phyloP scores from a whole-genome alignment of 106 monocot species.

The Xerophyta viscosa region DNA sequence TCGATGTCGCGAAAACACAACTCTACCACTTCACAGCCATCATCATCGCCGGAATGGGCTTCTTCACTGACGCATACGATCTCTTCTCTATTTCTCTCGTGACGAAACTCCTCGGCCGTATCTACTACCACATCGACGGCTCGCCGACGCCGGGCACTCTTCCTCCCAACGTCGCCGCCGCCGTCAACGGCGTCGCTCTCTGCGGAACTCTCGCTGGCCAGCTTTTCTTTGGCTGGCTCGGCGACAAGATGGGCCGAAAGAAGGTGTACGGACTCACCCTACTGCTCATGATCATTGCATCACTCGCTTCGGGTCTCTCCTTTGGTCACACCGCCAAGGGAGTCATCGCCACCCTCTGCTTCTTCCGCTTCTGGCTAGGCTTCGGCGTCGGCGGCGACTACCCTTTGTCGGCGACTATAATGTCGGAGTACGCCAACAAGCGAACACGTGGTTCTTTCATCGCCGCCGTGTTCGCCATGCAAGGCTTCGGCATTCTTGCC shows the following conservation, averaged over 20 bases:
- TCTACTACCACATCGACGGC: slow-evolving; percentile 39
- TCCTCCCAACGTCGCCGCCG: slow-evolving; percentile 27
- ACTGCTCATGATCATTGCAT: slow-evolving; percentile 26
- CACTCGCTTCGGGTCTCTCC: slow-evolving; percentile 25
- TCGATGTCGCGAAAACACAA: slow-evolving; percentile 81
- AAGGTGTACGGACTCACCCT: slow-evolving; percentile 35
- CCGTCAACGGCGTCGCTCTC: slow-evolving; percentile 39
- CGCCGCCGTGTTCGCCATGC: slow-evolving; percentile 68
- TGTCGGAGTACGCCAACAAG: slow-evolving; percentile 78
- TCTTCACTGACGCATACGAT: slow-evolving; percentile 98
- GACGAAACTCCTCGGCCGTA: slow-evolving; percentile 85
- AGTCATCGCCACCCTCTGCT: slow-evolving; percentile 46
- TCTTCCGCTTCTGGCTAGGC: slow-evolving; percentile 74
- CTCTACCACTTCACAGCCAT: slow-evolving; percentile 83
- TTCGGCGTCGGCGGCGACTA: slow-evolving; percentile 69
- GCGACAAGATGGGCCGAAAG: slow-evolving; percentile 41
- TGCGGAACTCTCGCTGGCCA: slow-evolving; percentile 35
- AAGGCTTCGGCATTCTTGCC: slow-evolving; percentile 48
- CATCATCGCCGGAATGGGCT: slow-evolving; percentile 86
- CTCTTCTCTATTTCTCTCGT: slow-evolving; percentile 91
- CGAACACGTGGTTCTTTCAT: slow-evolving; percentile 49
- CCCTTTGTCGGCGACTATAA: slow-evolving; percentile 64
- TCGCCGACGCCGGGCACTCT: slow-evolving; percentile 20
- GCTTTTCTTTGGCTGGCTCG: slow-evolving; percentile 47
- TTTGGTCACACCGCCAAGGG: slow-evolving; percentile 18